Evolutionary conservation across 1,284 basidiomycete species (phyloP).

Genomic region (Chalciporus sp.): DNA sequence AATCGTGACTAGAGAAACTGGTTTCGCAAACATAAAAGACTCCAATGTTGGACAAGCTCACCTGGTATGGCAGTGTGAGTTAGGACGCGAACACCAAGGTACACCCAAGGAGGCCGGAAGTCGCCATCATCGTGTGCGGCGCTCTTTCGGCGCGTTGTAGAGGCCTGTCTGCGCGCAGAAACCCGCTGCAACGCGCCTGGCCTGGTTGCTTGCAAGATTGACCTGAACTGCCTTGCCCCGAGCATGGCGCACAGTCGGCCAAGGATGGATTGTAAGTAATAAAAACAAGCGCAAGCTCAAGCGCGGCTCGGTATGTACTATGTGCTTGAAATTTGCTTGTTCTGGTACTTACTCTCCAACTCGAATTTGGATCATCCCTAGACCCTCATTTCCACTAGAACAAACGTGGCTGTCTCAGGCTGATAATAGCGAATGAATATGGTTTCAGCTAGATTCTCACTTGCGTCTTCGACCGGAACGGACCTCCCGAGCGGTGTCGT

Average conservation of each 20-base stretch:
- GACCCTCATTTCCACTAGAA: neutral
- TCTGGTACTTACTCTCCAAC: neutral
- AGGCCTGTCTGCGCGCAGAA: constrained; percentile 14
- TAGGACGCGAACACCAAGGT: constrained; percentile 46
- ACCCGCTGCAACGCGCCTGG: neutral
- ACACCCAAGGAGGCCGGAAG: constrained; percentile 61
- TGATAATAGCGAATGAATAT: neutral
- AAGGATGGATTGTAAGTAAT: no score
- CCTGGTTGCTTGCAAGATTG: constrained; percentile 3
- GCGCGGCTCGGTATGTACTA: neutral
- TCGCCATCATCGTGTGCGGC: constrained; percentile 36
- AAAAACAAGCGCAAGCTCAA: neutral
- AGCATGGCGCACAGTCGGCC: constrained; percentile 16
- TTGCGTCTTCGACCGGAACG: constrained; percentile 2
- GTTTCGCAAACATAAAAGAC: neutral
- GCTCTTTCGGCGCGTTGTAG: constrained; percentile 15
- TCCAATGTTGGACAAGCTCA: constrained; percentile 26
- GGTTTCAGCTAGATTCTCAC: constrained; percentile 6
- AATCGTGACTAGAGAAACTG: constrained; percentile 42
- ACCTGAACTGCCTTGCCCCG: constrained; percentile 7
- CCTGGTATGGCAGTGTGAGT: constrained; percentile 54
- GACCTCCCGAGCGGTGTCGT: constrained; percentile 2
- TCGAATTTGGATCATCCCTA: no score
- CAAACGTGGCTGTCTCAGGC: neutral
- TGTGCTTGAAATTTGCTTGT: constrained; percentile 11